These are phyloP conservation scores for Cercospora sesami DNA, from an alignment of 2,329 filamentous ascomycete genomes.

Conservation along the genomic window DNA sequence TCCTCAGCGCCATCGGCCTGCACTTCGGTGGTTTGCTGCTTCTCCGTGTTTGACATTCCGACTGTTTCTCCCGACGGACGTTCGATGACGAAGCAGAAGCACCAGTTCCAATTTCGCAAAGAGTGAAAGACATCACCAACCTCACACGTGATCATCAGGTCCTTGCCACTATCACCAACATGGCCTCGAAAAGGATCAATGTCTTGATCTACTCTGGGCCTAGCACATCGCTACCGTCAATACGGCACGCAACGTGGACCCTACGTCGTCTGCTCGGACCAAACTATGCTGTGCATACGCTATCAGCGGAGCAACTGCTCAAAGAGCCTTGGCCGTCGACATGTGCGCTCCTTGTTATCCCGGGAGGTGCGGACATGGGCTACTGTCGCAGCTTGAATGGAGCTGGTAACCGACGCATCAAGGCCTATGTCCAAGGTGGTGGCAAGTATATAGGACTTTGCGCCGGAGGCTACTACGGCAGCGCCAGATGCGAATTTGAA, in stretches of 20 bases:
- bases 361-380: conserved; percentile 88
- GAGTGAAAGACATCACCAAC: conserved; percentile 9
- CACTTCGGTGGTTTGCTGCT: conserved; percentile 27
- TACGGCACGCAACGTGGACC: conserved; percentile 84
- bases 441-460: conserved; percentile 89
- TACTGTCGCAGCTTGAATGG: conserved; percentile 90
- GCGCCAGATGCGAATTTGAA: conserved; percentile 82
- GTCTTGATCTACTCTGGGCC: conserved; percentile 89
- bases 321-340: conserved; percentile 89
- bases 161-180: conserved; percentile 15
- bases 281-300: conserved; percentile 87
- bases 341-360: conserved; percentile 86
- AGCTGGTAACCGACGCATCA: conserved; percentile 78
- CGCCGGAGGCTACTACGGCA: conserved; percentile 91
- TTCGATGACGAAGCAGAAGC: conserved; percentile 1
- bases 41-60: conserved; percentile 36
- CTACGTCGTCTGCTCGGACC: conserved; percentile 82
- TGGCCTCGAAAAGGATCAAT: conserved; percentile 68
- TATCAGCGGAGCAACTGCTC: conserved; percentile 74
- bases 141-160: conserved; percentile 21
- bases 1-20: conserved; percentile 70
- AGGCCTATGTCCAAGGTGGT: conserved; percentile 79
- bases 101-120: conserved; percentile 11
- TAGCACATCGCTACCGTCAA: conserved; percentile 83
- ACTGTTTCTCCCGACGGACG: background rate